Base-by-base conservation (phyloP, 1,139 yeast genomes). In the Williopsis jadinii region DNA sequence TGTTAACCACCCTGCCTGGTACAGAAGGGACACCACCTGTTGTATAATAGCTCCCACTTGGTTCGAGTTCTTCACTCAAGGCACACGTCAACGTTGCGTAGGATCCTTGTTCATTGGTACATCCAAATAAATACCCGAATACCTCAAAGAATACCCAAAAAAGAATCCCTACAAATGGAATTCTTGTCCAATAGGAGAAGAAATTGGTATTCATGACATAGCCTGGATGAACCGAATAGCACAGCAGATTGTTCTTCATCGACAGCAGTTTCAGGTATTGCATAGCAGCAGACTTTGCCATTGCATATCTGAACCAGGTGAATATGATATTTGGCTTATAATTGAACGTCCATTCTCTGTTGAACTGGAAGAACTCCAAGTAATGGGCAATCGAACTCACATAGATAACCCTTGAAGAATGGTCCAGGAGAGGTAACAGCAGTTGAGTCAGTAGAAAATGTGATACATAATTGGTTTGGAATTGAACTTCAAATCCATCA, bases 161-260 rank as follows among this genome's bases (percentile, higher is more conserved):
- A 30, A 81, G 52, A 1, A 80, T 70, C 1, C 95, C 95, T 9
- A 85, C 68, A 2, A 84, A 64, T 1, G 95, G 95, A n/a, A 82
- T 63, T 45, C 86, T 64, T 3, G 92, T 82, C 79, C 88, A 82
- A 59, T 82, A 83, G 34, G 83, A 67, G 56, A 83, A 81, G 38
- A 84, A 60, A 50, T 81, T 81, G 4, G 96, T 81, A 54, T 80
- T 80, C 81, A 84, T 78, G 11, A 85, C 86, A 47, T 85, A 73
- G 0, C 97, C 97, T 0, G 96, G 96, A 55, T 86, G 94, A 1
- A 86, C 86, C 1, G 88, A 73, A 37, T 77, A 60, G 44, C 81
- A 76, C 30, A 80, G 60, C 9, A 87, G 68, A 30, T 75, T 69
- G 57, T 84, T 73, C 46, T 80, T 70, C 38, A 75, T 66, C 0